Percentiles rank a stretch among this genome's conserved stretches.
Evolutionary conservation across 164 flowering plant species (phyloP).

Genomic region (Cinnamomum micranthum): DNA sequence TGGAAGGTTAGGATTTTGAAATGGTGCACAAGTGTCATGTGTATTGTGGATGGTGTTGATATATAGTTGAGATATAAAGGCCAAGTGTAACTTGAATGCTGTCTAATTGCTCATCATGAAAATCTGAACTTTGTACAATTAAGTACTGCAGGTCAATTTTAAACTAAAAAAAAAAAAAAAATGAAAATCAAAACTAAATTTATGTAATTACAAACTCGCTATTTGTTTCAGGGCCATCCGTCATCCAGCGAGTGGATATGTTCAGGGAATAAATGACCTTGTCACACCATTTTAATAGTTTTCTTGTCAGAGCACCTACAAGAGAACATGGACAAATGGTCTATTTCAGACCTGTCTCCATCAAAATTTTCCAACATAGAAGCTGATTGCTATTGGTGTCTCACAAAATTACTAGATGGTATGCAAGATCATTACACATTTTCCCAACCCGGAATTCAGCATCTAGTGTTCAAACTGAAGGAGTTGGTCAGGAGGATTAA

Average conservation of each 20-base stretch:
- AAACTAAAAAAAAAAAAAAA: no score
- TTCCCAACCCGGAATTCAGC: slow-evolving; percentile 98
- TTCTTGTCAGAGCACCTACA: slow-evolving; percentile 87
- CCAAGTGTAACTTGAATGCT: no score
- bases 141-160: no score
- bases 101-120: no score
- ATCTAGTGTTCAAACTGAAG: slow-evolving; percentile 92
- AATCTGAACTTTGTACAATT: no score
- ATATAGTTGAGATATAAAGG: no score
- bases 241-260: slow-evolving; percentile 99
- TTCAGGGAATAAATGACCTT: slow-evolving; percentile 98
- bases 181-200: not conserved
- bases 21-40: no score
- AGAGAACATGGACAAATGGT: slow-evolving; percentile 78
- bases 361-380: slow-evolving; percentile 66
- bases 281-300: slow-evolving; percentile 91
- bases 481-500: slow-evolving; percentile 91
- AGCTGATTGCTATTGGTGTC: slow-evolving; percentile 98
- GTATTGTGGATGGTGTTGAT: not conserved
- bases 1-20: no score
- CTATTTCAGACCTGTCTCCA: slow-evolving; percentile 49
- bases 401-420: slow-evolving; percentile 92
- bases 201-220: not conserved
- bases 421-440: slow-evolving; percentile 99
- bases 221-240: slow-evolving; percentile 81